A percentile compares a stretch with the other conserved stretches of the same genome.
Conservation (phyloP, 2,329 filamentous ascomycete genomes). For the Fusarium sp. region DNA sequence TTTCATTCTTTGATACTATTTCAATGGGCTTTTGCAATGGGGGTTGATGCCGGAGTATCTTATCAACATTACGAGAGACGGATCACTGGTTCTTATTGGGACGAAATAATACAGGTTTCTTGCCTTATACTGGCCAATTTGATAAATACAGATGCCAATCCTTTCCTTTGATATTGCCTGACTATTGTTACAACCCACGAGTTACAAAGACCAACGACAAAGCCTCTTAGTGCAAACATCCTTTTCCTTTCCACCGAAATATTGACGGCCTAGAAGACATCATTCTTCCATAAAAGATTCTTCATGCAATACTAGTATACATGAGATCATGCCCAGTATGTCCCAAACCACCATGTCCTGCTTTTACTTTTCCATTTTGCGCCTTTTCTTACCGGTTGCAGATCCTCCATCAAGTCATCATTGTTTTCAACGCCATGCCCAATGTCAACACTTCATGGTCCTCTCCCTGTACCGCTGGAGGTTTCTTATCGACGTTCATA, state of each 20-base stretch:
- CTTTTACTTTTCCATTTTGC: constrained; percentile 21
- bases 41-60: too few relatives aligned
- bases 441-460: constrained; percentile 44
- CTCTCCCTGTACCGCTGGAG: constrained; percentile 41
- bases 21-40: neutral
- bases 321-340: neutral
- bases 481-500: constrained; percentile 42
- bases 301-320: neutral
- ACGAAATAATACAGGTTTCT: rapidly evolving
- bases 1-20: neutral
- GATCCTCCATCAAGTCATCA: constrained; percentile 40
- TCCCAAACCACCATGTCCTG: neutral
- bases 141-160: neutral
- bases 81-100: rapidly evolving
- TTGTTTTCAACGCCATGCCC: constrained; percentile 47
- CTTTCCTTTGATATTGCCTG: neutral
- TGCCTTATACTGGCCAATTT: rapidly evolving
- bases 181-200: neutral
- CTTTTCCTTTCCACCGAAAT: neutral
- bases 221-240: neutral
- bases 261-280: neutral
- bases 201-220: neutral
- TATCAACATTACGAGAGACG: rapidly evolving
- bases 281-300: neutral
- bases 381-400: neutral